phyloP scores from a whole-genome alignment of 1,284 basidiomycete genomes.

The Cryptococcus sp. region DNA sequence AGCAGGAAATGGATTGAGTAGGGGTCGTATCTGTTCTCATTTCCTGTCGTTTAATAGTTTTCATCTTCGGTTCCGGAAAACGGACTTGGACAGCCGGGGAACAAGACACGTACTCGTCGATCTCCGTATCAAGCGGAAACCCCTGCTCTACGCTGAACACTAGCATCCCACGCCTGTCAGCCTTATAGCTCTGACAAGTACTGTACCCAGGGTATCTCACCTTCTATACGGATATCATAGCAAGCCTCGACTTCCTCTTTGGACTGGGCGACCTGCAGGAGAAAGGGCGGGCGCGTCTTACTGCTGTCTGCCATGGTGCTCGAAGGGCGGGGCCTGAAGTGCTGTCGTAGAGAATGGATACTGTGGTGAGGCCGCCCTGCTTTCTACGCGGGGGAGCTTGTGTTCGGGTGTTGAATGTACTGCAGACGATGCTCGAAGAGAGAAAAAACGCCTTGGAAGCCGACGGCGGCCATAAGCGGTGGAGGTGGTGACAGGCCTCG shows the following conservation, averaged over 20 bases:
- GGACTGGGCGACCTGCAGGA: constrained; percentile 29
- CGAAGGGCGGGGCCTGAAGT: too few relatives aligned
- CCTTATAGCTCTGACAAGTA: background rate
- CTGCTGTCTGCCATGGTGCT: background rate
- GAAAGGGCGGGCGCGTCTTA: constrained; percentile 16
- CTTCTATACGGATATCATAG: constrained; percentile 44
- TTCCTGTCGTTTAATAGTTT: too few relatives aligned
- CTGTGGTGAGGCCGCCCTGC: too few relatives aligned
- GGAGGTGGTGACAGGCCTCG: too few relatives aligned
- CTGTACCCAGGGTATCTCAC: constrained; percentile 21
- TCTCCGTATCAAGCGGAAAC: constrained; percentile 38
- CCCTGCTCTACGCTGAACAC: constrained; percentile 49
- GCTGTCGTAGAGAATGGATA: too few relatives aligned
- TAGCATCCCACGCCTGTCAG: constrained; percentile 5
- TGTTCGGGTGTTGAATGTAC: too few relatives aligned
- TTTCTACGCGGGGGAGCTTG: too few relatives aligned
- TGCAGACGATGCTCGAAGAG: too few relatives aligned
- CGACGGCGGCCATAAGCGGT: too few relatives aligned
- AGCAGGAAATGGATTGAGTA: constrained; percentile 32
- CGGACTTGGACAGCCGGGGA: too few relatives aligned
- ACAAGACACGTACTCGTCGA: constrained; percentile 35
- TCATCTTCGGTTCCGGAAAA: too few relatives aligned
- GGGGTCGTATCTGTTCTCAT: constrained; percentile 24
- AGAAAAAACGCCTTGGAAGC: too few relatives aligned
- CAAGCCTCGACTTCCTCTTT: constrained; percentile 42